Conservation (phyloP, 805 yeast genomes). For the Grigorovia transvaalensis region DNA sequence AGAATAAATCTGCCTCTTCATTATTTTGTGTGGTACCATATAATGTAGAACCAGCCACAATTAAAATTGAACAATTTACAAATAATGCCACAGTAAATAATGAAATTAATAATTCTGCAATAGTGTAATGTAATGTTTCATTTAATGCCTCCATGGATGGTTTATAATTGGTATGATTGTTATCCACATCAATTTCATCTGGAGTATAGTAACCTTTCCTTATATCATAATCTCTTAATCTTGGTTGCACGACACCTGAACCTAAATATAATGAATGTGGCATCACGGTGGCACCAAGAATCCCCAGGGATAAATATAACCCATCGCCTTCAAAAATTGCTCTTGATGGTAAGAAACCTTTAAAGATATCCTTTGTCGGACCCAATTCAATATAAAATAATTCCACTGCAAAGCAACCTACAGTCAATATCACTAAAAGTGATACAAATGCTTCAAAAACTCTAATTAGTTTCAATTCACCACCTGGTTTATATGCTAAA, state of each 20-base stretch:
- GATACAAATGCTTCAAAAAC: conserved; percentile 77
- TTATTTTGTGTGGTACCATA: conserved; percentile 45
- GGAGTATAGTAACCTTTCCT: conserved; percentile 50
- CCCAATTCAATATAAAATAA: conserved; percentile 53
- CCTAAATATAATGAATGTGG: conserved; percentile 87
- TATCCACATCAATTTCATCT: conserved; percentile 28
- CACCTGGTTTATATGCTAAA: conserved; percentile 78
- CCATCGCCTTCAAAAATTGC: conserved; percentile 50
- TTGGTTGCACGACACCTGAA: conserved; percentile 78
- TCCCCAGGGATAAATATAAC: conserved; percentile 69
- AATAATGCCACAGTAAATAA: conserved; percentile 82
- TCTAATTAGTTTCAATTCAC: conserved; percentile 67
- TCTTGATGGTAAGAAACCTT: conserved; percentile 53
- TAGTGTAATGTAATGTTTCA: conserved; percentile 71
- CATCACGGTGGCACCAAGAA: conserved; percentile 91
- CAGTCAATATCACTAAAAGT: conserved; percentile 66
- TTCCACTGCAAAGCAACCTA: conserved; percentile 74
- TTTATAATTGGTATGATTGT: conserved; percentile 40
- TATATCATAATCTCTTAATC: conserved; percentile 69
- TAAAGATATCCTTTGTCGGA: conserved; percentile 49
- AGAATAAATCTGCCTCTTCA: conserved; percentile 68
- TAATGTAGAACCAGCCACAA: conserved; percentile 88
- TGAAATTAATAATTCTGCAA: conserved; percentile 72
- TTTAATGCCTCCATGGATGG: conserved; percentile 78
- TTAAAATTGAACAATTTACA: conserved; percentile 80